phyloP scores from a whole-genome alignment of 495 filamentous ascomycete genomes.

The Penicillium maclennaniae region DNA sequence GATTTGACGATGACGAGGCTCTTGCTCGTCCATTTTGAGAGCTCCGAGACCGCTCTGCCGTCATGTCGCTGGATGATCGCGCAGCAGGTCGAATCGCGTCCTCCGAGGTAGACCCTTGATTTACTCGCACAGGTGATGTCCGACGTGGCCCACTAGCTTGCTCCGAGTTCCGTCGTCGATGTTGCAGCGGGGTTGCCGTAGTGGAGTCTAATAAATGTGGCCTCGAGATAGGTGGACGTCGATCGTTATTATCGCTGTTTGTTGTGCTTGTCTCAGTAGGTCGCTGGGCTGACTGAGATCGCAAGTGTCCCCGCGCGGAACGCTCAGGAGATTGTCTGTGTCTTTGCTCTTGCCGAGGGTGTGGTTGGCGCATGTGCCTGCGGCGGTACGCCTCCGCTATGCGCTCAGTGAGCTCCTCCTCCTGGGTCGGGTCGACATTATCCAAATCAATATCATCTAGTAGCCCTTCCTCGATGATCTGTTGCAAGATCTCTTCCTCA shows the following conservation, averaged over 20 bases:
- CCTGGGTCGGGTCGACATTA: slow-evolving; percentile 68
- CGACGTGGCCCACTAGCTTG: slow-evolving; percentile 33
- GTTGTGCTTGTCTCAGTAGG: slow-evolving; percentile 8
- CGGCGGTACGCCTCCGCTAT: slow-evolving; percentile 83
- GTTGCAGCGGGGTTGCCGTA: slow-evolving; percentile 31
- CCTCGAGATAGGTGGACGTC: slow-evolving; percentile 52
- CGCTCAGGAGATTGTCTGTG: slow-evolving; percentile 18
- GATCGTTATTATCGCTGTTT: slow-evolving; percentile 14
- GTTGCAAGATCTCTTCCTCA: slow-evolving; percentile 82
- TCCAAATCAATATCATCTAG: slow-evolving; percentile 81
- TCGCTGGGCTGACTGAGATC: slow-evolving; percentile 36
- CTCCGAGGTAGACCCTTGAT: slow-evolving; percentile 38
- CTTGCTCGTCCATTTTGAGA: slow-evolving; percentile 25
- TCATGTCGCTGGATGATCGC: slow-evolving; percentile 43
- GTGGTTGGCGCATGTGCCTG: slow-evolving; percentile 52
- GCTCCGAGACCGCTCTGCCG: slow-evolving; percentile 31
- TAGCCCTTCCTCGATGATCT: slow-evolving; percentile 84
- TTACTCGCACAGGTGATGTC: slow-evolving; percentile 33
- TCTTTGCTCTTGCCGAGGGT: slow-evolving; percentile 28
- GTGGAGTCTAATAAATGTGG: slow-evolving; percentile 52
- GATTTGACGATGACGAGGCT: slow-evolving; percentile 25
- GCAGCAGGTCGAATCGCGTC: slow-evolving; percentile 33
- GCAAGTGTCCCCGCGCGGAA: slow-evolving; percentile 24
- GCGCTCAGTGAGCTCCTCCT: slow-evolving; percentile 82
- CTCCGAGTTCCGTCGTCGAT: slow-evolving; percentile 51